Conservation (phyloP, 2,329 filamentous ascomycete species). For the Zasmidium angulare region DNA sequence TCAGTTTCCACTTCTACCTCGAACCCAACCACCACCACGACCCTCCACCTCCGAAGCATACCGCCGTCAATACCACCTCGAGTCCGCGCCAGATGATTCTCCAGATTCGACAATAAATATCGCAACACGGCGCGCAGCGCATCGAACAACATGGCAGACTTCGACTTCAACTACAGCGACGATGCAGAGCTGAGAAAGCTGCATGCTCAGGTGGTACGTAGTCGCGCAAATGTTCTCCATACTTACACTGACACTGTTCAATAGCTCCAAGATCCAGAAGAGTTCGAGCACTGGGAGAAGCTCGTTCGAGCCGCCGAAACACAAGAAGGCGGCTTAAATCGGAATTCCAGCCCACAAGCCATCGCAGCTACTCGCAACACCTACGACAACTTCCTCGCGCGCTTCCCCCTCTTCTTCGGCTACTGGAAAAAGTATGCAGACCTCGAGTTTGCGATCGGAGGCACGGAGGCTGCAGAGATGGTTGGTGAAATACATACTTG, state of each 20-base stretch:
- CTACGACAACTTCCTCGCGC: slow-evolving; percentile 89
- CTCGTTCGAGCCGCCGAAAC: slow-evolving; percentile 78
- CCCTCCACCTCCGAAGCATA: background rate
- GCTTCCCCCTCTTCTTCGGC: slow-evolving; percentile 92
- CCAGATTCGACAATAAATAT: background rate
- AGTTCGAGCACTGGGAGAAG: slow-evolving; percentile 94
- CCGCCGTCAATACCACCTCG: background rate
- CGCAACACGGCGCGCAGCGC: background rate
- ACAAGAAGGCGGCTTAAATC: slow-evolving; percentile 89
- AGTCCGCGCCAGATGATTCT: background rate
- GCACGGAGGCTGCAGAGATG: slow-evolving; percentile 96
- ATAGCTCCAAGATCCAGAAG: slow-evolving; percentile 72
- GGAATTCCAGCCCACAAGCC: slow-evolving; percentile 93
- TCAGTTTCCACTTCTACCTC: background rate
- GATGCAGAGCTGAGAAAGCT: slow-evolving; percentile 33
- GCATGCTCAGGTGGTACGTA: slow-evolving; percentile 31
- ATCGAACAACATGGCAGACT: slow-evolving; percentile 30
- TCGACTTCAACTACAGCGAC: slow-evolving; percentile 34
- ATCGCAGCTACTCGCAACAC: slow-evolving; percentile 82
- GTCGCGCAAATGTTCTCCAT: background rate
- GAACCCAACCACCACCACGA: background rate
- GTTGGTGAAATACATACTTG: slow-evolving; percentile 49
- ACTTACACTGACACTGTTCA: background rate
- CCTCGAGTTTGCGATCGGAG: slow-evolving; percentile 92
- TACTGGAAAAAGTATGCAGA: slow-evolving; percentile 99